phyloP scores from a whole-genome alignment of 1,284 basidiomycete genomes.

The Termitomyces sp. region DNA sequence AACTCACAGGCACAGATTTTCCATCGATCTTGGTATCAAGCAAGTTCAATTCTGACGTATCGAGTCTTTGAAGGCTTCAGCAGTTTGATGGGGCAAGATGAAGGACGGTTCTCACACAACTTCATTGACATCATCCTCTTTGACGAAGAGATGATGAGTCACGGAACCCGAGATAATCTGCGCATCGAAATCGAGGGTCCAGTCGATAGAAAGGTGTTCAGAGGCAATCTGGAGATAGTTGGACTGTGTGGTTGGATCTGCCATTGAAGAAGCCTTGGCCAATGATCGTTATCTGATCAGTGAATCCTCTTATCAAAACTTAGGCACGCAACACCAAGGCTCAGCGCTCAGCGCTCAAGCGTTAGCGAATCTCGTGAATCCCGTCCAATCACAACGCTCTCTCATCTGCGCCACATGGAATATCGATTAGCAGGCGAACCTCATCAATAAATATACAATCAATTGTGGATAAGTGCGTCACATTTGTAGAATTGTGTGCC shows the following conservation, averaged over 20 bases:
- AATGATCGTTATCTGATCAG: too few species aligned
- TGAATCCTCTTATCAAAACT: too few species aligned
- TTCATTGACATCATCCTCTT: conserved; percentile 55
- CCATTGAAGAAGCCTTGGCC: too few species aligned
- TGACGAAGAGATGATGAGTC: conserved; percentile 59
- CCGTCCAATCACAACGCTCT: too few species aligned
- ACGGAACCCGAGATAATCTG: conserved; percentile 71
- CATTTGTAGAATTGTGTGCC: too few species aligned
- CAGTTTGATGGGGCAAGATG: not conserved
- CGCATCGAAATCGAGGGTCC: conserved; percentile 76
- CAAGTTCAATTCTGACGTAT: conserved; percentile 75
- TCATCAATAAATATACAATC: too few species aligned
- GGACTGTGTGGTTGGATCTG: conserved; percentile 69
- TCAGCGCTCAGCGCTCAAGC: too few species aligned
- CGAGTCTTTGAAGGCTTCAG: conserved; percentile 48
- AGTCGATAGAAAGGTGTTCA: conserved; percentile 72
- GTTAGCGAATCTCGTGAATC: too few species aligned
- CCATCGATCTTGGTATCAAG: conserved; percentile 54
- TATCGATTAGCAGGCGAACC: too few species aligned
- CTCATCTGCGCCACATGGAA: too few species aligned
- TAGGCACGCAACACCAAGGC: too few species aligned
- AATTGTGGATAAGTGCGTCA: too few species aligned
- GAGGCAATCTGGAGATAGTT: conserved; percentile 74
- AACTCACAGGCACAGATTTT: conserved; percentile 41
- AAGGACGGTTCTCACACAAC: conserved; percentile 45